Evolutionary conservation across 2,329 filamentous ascomycete genomes (phyloP).

Genomic region (Zasmidium cellare): DNA sequence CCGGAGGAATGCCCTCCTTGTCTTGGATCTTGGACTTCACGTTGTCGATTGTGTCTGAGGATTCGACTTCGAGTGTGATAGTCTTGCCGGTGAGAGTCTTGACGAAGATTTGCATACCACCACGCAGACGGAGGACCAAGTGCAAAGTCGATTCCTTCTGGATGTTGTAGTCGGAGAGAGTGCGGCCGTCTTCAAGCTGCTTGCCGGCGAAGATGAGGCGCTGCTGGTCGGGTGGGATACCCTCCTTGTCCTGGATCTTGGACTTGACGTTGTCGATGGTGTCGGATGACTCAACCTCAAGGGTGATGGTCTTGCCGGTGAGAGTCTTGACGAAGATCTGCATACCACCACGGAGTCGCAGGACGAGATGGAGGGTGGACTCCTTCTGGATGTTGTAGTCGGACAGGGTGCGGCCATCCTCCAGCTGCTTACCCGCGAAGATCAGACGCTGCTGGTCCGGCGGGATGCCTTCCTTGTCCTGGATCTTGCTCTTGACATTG

Average conservation of each 20-base stretch:
- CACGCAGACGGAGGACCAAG: slow-evolving; percentile 96
- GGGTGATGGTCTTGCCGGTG: slow-evolving; percentile 99
- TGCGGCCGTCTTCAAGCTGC: slow-evolving; percentile 98
- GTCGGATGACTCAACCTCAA: slow-evolving; percentile 98
- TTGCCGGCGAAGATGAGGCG: slow-evolving; percentile 98
- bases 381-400: slow-evolving; percentile 92
- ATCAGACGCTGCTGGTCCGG: slow-evolving; percentile 95
- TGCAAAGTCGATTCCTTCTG: slow-evolving; percentile 99
- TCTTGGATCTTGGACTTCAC: slow-evolving; percentile 98
- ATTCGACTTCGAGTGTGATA: slow-evolving; percentile 99
- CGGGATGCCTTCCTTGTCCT: slow-evolving; percentile 96
- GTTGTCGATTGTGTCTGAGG: slow-evolving; percentile 99
- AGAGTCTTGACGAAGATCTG: slow-evolving; percentile 99
- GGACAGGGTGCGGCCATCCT: slow-evolving; percentile 85
- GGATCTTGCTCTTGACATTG: slow-evolving; percentile 96
- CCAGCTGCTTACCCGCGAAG: slow-evolving; percentile 93
- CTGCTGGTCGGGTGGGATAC: slow-evolving; percentile 96
- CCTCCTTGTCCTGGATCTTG: slow-evolving; percentile 99
- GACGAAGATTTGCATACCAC: slow-evolving; percentile 58
- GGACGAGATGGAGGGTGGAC: slow-evolving; percentile 65
- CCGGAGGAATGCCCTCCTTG: slow-evolving; percentile 99
- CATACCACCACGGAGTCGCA: slow-evolving; percentile 63
- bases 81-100: slow-evolving; percentile 99
- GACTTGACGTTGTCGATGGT: slow-evolving; percentile 99
- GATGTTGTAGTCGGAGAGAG: slow-evolving; percentile 98